phyloP scores from a whole-genome alignment of 805 yeast genomes.

The Saccharomycopsis oosterbeekiorum region DNA sequence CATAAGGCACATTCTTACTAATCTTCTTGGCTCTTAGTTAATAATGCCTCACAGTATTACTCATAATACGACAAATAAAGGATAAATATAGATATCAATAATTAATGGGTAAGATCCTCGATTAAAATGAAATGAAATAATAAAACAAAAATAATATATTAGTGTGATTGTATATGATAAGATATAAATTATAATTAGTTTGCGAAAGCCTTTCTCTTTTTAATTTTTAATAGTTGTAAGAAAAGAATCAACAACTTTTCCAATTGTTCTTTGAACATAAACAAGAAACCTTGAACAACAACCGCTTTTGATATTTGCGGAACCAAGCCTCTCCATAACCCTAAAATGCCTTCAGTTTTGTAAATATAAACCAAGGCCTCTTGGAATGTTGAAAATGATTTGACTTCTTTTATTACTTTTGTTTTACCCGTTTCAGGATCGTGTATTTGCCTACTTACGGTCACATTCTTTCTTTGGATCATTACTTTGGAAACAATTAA shows the following conservation, averaged over 20 bases:
- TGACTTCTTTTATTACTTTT: conserved; percentile 24
- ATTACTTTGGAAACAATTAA: conserved; percentile 76
- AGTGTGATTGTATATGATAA: not conserved
- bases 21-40: too few species aligned
- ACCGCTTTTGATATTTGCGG: conserved; percentile 80
- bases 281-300: conserved; percentile 72
- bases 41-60: too few species aligned
- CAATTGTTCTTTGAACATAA: conserved; percentile 70
- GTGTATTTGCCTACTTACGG: conserved; percentile 19
- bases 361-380: conserved; percentile 53
- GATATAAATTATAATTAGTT: not conserved
- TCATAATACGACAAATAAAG: too few species aligned
- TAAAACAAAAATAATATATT: too few species aligned
- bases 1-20: too few species aligned
- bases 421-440: conserved; percentile 19
- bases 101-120: too few species aligned
- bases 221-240: conserved; percentile 5
- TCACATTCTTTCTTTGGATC: conserved; percentile 41
- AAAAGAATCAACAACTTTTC: conserved; percentile 19
- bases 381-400: conserved; percentile 46
- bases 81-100: too few species aligned
- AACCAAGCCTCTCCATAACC: conserved; percentile 70
- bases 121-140: too few species aligned
- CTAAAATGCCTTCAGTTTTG: conserved; percentile 50
- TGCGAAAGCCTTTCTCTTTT: not conserved